phyloP scores from a whole-genome alignment of 768 basidiomycete genomes.

The Lentinula sp. region DNA sequence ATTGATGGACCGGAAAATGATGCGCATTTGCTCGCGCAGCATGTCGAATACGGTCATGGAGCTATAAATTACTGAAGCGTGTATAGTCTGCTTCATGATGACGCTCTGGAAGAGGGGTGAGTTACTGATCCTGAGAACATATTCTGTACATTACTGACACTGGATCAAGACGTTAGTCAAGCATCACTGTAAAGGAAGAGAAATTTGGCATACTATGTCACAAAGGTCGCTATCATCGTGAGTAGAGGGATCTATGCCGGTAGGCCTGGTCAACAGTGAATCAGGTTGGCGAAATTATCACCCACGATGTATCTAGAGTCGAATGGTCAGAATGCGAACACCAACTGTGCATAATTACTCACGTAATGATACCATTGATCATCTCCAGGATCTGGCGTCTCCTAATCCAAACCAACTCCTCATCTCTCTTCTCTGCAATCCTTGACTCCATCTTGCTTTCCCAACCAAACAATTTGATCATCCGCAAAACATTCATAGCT shows the following conservation, averaged over 20 bases:
- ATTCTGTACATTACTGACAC: neutral
- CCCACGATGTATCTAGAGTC: neutral
- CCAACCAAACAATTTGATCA: constrained; percentile 72
- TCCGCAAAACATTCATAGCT: constrained; percentile 55
- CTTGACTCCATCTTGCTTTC: constrained; percentile 48
- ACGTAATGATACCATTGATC: constrained; percentile 38
- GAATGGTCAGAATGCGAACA: neutral
- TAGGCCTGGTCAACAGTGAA: neutral
- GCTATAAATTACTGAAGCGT: constrained; percentile 41
- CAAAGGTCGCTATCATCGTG: constrained; percentile 62
- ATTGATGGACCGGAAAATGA: constrained; percentile 22
- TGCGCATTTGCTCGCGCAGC: constrained; percentile 45
- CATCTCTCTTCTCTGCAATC: constrained; percentile 52
- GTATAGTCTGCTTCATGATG: constrained; percentile 33
- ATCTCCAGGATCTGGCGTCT: constrained; percentile 47
- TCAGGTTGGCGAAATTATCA: neutral
- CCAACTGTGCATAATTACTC: constrained; percentile 8
- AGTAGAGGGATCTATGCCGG: constrained; percentile 41
- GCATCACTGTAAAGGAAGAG: neutral
- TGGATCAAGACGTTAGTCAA: neutral
- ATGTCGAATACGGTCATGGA: constrained; percentile 60
- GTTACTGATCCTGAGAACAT: neutral
- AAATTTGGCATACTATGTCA: constrained; percentile 41
- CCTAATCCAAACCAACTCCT: constrained; percentile 52
- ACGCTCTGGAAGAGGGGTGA: constrained; percentile 21